phyloP scores from a whole-genome alignment of 768 basidiomycete genomes.

The Mycena filopes region DNA sequence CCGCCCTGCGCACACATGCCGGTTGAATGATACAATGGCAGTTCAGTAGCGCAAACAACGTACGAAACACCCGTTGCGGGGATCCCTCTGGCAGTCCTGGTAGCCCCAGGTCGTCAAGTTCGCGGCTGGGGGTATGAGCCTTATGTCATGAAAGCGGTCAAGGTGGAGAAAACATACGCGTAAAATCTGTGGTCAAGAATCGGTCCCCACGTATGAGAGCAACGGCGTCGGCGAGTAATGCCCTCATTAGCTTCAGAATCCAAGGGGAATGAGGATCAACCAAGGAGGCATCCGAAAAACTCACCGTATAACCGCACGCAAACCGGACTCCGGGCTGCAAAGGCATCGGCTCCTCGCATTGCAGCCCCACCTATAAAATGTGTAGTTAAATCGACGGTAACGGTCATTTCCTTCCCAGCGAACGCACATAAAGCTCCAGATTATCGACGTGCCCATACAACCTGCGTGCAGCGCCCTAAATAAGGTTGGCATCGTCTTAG shows the following conservation, averaged over 20 bases:
- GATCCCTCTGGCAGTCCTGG: slow-evolving; percentile 57
- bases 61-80: slow-evolving; percentile 47
- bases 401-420: not conserved
- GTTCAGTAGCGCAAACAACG: not conserved
- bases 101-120: slow-evolving; percentile 64
- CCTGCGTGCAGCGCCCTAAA: slow-evolving; percentile 41
- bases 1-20: slow-evolving; percentile 36
- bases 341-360: slow-evolving; percentile 64
- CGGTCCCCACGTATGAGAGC: slow-evolving; percentile 63
- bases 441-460: slow-evolving; percentile 50
- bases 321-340: slow-evolving; percentile 60
- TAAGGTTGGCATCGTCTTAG: not conserved
- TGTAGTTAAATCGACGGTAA: not conserved
- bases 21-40: not conserved
- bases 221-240: slow-evolving; percentile 63
- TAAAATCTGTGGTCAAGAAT: slow-evolving; percentile 62
- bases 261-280: not conserved
- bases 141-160: not conserved
- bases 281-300: not conserved
- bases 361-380: slow-evolving; percentile 37
- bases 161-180: slow-evolving; percentile 45
- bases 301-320: slow-evolving; percentile 69
- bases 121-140: slow-evolving; percentile 40
- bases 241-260: slow-evolving; percentile 51
- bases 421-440: slow-evolving; percentile 46